Percentiles rank a stretch among this genome's conserved stretches.
phyloP scores from a whole-genome alignment of 495 filamentous ascomycete species.

The Trichoderma asperelloides region DNA sequence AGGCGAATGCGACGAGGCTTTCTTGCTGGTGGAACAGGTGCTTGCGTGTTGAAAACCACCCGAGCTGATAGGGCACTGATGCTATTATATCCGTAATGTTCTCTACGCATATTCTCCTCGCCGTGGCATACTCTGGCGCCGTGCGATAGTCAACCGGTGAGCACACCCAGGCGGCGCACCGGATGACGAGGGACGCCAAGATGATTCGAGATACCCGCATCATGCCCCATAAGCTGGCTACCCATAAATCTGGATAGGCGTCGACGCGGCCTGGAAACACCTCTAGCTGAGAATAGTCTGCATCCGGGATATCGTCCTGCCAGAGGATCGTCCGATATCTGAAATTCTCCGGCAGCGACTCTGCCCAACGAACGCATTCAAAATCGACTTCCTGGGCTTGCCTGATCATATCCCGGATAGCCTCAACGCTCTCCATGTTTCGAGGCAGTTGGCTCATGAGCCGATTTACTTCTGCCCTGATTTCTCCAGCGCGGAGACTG shows the following conservation, averaged over 20 bases:
- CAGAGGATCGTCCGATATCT: constrained; percentile 33
- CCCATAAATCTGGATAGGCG: constrained; percentile 42
- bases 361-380: constrained; percentile 35
- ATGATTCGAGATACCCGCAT: constrained; percentile 36
- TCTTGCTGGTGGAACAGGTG: constrained; percentile 14
- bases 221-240: constrained; percentile 38
- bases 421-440: constrained; percentile 28
- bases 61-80: constrained; percentile 42
- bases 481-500: constrained; percentile 35
- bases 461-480: constrained; percentile 35
- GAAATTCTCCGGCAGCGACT: constrained; percentile 30
- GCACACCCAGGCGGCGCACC: constrained; percentile 44
- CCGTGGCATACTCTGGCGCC: constrained; percentile 42
- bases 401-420: constrained; percentile 32
- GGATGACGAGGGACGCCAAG: constrained; percentile 34
- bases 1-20: constrained; percentile 24
- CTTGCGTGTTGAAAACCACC: constrained; percentile 30
- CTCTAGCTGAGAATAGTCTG: constrained; percentile 32
- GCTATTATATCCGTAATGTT: constrained; percentile 42
- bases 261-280: constrained; percentile 45
- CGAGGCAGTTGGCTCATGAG: constrained; percentile 27
- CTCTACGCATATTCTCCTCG: constrained; percentile 28
- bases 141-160: constrained; percentile 43
- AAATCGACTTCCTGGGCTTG: constrained; percentile 34
- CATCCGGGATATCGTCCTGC: constrained; percentile 30